Evolutionary conservation across 768 basidiomycete species (phyloP), one percentile per base, ranked within the genome.

Genomic region (Mycena alexandri): DNA sequence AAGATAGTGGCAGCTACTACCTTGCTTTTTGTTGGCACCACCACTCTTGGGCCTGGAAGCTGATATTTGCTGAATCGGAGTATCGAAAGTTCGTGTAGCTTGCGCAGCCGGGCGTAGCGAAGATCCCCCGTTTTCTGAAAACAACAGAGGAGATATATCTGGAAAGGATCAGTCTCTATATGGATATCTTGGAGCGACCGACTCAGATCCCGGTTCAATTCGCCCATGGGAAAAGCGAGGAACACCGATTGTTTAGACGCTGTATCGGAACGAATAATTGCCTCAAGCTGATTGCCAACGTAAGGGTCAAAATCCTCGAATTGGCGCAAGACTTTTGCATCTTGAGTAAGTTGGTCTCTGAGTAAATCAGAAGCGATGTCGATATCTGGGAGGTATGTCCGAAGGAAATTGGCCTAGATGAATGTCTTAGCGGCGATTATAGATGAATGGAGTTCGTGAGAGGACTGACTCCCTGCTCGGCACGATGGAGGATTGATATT

Each of bases 351-450:
- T 63, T 89, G 83, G 29, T 86, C 84, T 56, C 86, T 77, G 50
- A 94, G 82, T 24, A 94, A 78, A 44, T 92, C 89, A n/a, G 85
- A 79, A 9, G 91, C 80, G n/a, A 95, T 81, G 65, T 93, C 91
- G 17, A 90, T 82, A 66, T 94, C 92, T 1, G 93, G 92, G 60
- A 90, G 84, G 75, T 86, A 84, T 5, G 87, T 89, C 50, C 90
- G 87, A 52, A 94, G 81, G 71, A 92, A 93, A 61, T 89, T 88
- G 16, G 90, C 85, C 93, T 95, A 65, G 24, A 19, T 64, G 52
- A 36, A 34, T 44, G 58, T 43, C 46, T 41, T 51, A 55, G 48
- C 57, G 34, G 22, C 22, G 12, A 64, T n/a, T 25, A 21, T 24
- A 13, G 2, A 52, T n/a, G n/a, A n/a, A n/a, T n/a, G n/a, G 60